phyloP scores from a whole-genome alignment of 495 filamentous ascomycete genomes.

The Pyrenopolyporus hunteri region DNA sequence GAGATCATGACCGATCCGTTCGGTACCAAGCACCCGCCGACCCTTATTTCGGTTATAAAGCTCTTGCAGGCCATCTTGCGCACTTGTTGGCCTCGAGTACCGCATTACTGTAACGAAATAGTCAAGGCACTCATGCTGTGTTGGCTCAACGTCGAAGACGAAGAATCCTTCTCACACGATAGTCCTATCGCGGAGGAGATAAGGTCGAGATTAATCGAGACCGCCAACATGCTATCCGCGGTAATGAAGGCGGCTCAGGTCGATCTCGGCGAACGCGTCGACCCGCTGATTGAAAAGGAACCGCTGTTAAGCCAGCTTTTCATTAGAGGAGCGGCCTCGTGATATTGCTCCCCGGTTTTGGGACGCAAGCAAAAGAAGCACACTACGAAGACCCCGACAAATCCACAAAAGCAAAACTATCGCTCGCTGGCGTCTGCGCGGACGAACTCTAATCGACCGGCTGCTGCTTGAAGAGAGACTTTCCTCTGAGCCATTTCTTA shows the following conservation, averaged over 20 bases:
- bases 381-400: constrained; percentile 6
- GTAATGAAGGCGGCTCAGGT: constrained; percentile 38
- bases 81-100: constrained; percentile 76
- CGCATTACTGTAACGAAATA: constrained; percentile 69
- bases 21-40: constrained; percentile 58
- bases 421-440: constrained; percentile 10
- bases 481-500: constrained; percentile 88
- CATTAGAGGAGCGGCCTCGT: constrained; percentile 15
- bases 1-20: constrained; percentile 73
- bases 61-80: constrained; percentile 65
- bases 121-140: constrained; percentile 66
- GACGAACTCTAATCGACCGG: constrained; percentile 62
- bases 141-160: constrained; percentile 67
- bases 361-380: neutral
- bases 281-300: constrained; percentile 51
- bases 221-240: constrained; percentile 41
- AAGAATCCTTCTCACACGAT: constrained; percentile 38
- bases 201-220: constrained; percentile 53
- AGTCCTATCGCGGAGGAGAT: constrained; percentile 40
- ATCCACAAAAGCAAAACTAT: constrained; percentile 14
- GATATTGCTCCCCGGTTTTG: no score
- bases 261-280: constrained; percentile 42
- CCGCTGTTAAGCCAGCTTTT: constrained; percentile 51
- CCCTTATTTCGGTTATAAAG: constrained; percentile 60
- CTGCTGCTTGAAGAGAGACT: constrained; percentile 91